phyloP scores from a whole-genome alignment of 31 red algal species.

The Odonthalia washingtoniensis region DNA sequence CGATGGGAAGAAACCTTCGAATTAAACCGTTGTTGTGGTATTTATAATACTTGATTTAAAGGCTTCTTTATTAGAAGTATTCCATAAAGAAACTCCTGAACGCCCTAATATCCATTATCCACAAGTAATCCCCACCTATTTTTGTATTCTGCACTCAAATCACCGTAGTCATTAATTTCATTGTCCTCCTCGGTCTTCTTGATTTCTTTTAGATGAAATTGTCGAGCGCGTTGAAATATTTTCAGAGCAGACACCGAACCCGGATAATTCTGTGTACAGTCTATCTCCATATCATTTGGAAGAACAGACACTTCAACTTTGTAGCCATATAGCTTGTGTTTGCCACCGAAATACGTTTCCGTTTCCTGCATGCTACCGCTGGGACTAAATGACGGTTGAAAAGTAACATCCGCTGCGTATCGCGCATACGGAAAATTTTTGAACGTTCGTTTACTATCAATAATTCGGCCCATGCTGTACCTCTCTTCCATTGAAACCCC shows the following conservation, averaged over 20 bases:
- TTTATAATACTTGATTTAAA: too few species aligned
- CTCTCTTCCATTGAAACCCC: neutral
- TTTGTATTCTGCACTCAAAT: neutral
- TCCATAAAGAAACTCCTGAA: too few species aligned
- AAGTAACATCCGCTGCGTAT: conserved; percentile 35
- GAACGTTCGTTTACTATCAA: neutral
- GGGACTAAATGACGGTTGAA: neutral
- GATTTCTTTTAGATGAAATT: neutral
- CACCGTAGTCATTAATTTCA: neutral
- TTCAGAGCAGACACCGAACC: conserved; percentile 8
- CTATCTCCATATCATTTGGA: neutral
- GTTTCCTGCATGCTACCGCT: neutral
- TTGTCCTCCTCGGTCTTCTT: neutral
- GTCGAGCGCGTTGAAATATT: neutral
- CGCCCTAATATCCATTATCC: neutral
- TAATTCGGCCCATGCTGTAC: neutral
- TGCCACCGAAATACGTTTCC: conserved; percentile 22
- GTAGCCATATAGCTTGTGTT: conserved; percentile 21
- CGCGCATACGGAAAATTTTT: neutral
- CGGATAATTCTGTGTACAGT: neutral
- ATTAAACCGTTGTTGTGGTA: too few species aligned
- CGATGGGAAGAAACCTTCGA: too few species aligned
- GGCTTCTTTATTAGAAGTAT: too few species aligned
- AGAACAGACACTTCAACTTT: conserved; percentile 26
- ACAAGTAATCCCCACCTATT: neutral